These are phyloP conservation scores for Verticillium longisporum DNA, from an alignment of 2,329 filamentous ascomycete species.

Conservation along the genomic window DNA sequence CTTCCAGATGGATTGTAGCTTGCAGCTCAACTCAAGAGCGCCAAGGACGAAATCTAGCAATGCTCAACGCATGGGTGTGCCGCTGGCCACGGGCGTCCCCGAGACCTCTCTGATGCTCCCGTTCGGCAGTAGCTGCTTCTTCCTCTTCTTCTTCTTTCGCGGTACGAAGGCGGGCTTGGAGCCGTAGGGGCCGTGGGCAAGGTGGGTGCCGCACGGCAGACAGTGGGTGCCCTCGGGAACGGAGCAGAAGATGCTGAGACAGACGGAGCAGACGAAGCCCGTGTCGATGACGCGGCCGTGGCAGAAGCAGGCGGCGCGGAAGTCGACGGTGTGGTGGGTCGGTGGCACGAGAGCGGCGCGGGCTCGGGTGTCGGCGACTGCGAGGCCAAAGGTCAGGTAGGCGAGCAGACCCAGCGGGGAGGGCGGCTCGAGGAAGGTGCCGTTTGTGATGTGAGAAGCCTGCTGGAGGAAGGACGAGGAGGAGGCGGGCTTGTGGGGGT, in stretches of 20 bases:
- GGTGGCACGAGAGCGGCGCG: conserved; percentile 65
- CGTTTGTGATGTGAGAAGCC: conserved; percentile 59
- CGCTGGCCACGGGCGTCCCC: conserved; percentile 53
- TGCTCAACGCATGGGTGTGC: conserved; percentile 35
- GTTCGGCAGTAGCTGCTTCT: conserved; percentile 43
- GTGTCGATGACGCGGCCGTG: conserved; percentile 86
- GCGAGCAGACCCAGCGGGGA: conserved; percentile 71
- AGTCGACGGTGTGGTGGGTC: conserved; percentile 82
- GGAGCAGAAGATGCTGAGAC: conserved; percentile 86
- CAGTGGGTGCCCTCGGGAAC: conserved; percentile 58
- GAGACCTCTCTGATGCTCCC: conserved; percentile 36
- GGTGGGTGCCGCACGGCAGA: conserved; percentile 73
- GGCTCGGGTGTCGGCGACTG: conserved; percentile 59
- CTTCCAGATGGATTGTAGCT: not conserved
- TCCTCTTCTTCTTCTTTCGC: conserved; percentile 70
- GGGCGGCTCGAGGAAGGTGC: conserved; percentile 45
- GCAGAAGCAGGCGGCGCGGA: conserved; percentile 97
- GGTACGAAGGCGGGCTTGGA: conserved; percentile 69
- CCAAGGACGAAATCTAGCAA: not conserved
- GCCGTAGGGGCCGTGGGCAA: conserved; percentile 71
- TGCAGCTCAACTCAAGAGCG: too few species aligned
- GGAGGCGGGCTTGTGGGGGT: conserved; percentile 30
- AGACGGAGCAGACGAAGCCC: conserved; percentile 94
- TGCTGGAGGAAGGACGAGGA: conserved; percentile 92
- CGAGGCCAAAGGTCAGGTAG: conserved; percentile 90